A percentile compares a stretch with the other conserved stretches of the same genome.
Evolutionary conservation across 1,284 basidiomycete species (phyloP).

Genomic region (Athelia sp.): DNA sequence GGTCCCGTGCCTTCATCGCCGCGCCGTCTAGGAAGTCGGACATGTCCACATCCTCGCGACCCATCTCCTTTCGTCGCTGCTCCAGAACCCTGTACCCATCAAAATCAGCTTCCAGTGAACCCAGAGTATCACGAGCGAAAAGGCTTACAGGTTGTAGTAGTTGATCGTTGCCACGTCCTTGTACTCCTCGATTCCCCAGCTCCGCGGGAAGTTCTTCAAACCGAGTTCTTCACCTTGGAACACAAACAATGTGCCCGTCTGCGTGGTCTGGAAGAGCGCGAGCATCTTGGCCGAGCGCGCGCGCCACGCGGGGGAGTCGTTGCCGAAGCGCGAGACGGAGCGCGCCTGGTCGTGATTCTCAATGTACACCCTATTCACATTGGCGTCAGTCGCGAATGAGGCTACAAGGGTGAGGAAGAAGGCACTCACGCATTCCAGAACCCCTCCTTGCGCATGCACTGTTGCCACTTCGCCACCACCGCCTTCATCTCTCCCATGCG

Average conservation of each 20-base stretch:
- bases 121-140: not conserved
- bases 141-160: slow-evolving; percentile 35
- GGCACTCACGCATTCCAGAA: slow-evolving; percentile 60
- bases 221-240: slow-evolving; percentile 76
- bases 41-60: slow-evolving; percentile 45
- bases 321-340: slow-evolving; percentile 60
- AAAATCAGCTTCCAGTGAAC: too few species aligned
- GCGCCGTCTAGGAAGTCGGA: slow-evolving; percentile 51
- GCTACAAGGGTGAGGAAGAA: too few species aligned
- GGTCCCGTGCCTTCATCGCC: slow-evolving; percentile 64
- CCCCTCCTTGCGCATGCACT: slow-evolving; percentile 46
- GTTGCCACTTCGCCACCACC: slow-evolving; percentile 58
- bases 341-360: slow-evolving; percentile 70
- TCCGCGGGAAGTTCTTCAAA: slow-evolving; percentile 59
- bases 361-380: slow-evolving; percentile 41
- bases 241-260: slow-evolving; percentile 65
- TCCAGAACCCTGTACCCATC: not conserved
- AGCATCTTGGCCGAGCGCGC: slow-evolving; percentile 58
- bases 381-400: not conserved
- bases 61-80: slow-evolving; percentile 29
- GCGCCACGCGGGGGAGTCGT: slow-evolving; percentile 51
- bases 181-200: slow-evolving; percentile 71
- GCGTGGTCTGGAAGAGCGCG: slow-evolving; percentile 54
- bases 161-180: slow-evolving; percentile 61
- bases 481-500: slow-evolving; percentile 52